phyloP scores from a whole-genome alignment of 176 grass and related monocot genomes.

The Elymus sibiricus region DNA sequence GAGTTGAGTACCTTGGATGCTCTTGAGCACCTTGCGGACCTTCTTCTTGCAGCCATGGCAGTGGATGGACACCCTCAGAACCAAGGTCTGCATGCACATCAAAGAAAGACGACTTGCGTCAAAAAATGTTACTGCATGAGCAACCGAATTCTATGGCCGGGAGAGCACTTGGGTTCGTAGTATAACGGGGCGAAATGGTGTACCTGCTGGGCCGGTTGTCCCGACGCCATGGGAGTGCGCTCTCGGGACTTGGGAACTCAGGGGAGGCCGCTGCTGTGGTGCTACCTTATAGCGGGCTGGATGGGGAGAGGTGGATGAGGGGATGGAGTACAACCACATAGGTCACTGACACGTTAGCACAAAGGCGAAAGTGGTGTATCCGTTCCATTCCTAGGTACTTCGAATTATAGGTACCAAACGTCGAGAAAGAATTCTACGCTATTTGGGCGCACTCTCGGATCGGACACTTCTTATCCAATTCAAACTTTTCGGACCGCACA shows the following conservation, averaged over 20 bases:
- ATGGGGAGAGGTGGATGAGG: not conserved
- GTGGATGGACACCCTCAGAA: conserved; percentile 77
- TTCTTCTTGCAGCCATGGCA: conserved; percentile 93
- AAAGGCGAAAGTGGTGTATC: too few relatives aligned
- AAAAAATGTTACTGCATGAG: not conserved
- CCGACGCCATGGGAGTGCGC: conserved; percentile 37
- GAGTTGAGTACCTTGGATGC: conserved; percentile 56
- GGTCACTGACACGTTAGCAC: not conserved
- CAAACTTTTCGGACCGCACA: too few relatives aligned
- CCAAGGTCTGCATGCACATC: conserved; percentile 43
- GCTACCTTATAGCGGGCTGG: conserved; percentile 20
- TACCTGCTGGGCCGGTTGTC: conserved; percentile 29
- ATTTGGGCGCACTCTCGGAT: too few relatives aligned
- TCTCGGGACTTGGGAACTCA: not conserved
- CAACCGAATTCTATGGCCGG: not conserved
- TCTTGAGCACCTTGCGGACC: conserved; percentile 63
- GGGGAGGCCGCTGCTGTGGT: not conserved
- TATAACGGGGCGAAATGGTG: too few relatives aligned
- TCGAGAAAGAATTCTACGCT: too few relatives aligned
- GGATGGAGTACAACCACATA: not conserved
- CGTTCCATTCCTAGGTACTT: too few relatives aligned
- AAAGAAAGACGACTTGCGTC: not conserved
- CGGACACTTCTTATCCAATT: too few relatives aligned
- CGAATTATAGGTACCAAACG: too few relatives aligned
- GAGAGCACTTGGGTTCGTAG: too few relatives aligned